Conservation (phyloP, 805 yeast species). For the Kodamaea laetipori region DNA sequence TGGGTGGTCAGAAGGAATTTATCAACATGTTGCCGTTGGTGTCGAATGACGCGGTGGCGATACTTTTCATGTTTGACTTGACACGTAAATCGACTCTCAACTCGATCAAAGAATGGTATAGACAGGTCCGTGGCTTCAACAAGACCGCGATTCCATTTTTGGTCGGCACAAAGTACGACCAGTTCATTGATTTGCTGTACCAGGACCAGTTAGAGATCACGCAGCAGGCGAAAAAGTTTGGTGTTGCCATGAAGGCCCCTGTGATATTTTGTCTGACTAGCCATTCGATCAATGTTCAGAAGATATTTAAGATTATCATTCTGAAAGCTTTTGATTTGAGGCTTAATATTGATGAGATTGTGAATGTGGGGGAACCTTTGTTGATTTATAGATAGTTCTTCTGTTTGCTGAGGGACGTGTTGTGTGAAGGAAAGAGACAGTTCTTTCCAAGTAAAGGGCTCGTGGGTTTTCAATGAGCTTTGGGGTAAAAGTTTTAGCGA, state of each 20-base stretch:
- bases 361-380: conserved; percentile 88
- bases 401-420: too few species aligned
- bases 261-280: conserved; percentile 88
- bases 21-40: conserved; percentile 94
- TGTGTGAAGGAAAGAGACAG: too few species aligned
- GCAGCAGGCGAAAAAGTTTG: conserved; percentile 78
- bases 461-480: too few species aligned
- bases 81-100: conserved; percentile 83
- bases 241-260: conserved; percentile 84
- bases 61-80: conserved; percentile 83
- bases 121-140: conserved; percentile 87
- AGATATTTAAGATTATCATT: conserved; percentile 86
- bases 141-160: conserved; percentile 87
- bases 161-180: conserved; percentile 92
- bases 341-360: conserved; percentile 80
- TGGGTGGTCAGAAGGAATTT: conserved; percentile 94
- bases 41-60: conserved; percentile 88
- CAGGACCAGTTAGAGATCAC: conserved; percentile 86
- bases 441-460: too few species aligned
- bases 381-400: conserved; percentile 64
- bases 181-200: conserved; percentile 74
- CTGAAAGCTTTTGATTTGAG: conserved; percentile 88
- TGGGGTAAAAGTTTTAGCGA: too few species aligned
- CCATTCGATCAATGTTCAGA: conserved; percentile 89
- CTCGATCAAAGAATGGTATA: conserved; percentile 92